Evolutionary conservation across 768 basidiomycete genomes (phyloP), one percentile per base, ranked within the genome.

Genomic region (Leccinum variicolor): DNA sequence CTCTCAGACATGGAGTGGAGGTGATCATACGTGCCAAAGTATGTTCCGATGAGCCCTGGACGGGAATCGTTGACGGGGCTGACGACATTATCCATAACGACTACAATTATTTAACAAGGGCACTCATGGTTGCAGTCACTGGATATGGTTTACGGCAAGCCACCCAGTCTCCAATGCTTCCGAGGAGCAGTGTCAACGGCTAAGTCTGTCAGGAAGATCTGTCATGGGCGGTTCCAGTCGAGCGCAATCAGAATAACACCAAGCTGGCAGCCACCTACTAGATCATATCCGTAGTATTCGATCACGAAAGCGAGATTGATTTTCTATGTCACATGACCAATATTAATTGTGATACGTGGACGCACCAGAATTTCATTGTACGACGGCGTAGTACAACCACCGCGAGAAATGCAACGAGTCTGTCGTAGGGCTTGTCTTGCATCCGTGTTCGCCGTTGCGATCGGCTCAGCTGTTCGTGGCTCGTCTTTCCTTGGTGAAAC

Each of bases 151-250:
- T n/a, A n/a, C n/a, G n/a, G n/a, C n/a, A n/a, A n/a, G n/a, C n/a
- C n/a, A n/a, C n/a, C n/a, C n/a, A n/a, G n/a, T n/a, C 92, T 19
- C 77, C 64, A 14, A 92, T 74, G 19, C 87, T 83, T 19, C 89
- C 87, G 63, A 84, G 84, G 13, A 89, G 82, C 13, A 89, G 85
- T 1, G 89, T 87, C 54, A 94, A 76, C 13, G 92, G 92, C 87
- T 90, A 95, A 25, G 87, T 83, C 90, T 94, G 57, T 10, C 23
- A 28, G 7, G 8, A 46, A 26, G 10, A 28, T 28, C 28, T 28
- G 95, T 95, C 96, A 98, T 8, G 94, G 92, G 41, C 93, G 82
- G 67, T 94, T 94, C 95, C 95, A 98, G 73, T 98, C 95, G n/a
- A 98, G 83, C 0, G 92, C 90, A 46, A 94, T 87, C 2, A 92